Conservation (phyloP, 768 basidiomycete genomes). For the Hygrocybe coccinea region DNA sequence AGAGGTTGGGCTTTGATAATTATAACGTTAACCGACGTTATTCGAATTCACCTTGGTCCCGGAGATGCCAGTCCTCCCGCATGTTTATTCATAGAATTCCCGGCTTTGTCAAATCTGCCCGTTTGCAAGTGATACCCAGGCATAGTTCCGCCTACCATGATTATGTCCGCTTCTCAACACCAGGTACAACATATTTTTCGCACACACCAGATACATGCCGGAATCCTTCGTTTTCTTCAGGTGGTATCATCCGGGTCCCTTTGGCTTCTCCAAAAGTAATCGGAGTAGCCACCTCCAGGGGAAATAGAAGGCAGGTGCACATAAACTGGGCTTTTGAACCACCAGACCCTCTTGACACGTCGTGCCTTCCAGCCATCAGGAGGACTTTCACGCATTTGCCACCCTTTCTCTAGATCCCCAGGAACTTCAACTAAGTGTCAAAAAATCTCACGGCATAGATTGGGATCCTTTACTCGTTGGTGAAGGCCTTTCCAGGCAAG, state of each 20-base stretch:
- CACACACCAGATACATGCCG: neutral
- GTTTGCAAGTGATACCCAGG: neutral
- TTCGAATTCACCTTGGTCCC: neutral
- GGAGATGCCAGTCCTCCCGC: neutral
- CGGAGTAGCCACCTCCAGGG: constrained; percentile 70
- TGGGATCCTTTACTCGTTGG: constrained; percentile 64
- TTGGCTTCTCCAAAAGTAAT: constrained; percentile 73
- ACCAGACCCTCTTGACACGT: neutral
- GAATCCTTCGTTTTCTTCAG: constrained; percentile 29
- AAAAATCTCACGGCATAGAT: constrained; percentile 55
- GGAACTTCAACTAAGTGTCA: constrained; percentile 63
- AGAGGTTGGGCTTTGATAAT: too few species aligned
- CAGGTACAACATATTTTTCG: constrained; percentile 21
- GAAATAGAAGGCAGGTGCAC: constrained; percentile 56
- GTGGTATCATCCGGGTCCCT: constrained; percentile 63
- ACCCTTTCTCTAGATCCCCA: constrained; percentile 70
- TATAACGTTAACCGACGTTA: too few species aligned
- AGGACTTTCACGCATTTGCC: constrained; percentile 78
- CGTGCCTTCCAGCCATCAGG: constrained; percentile 63
- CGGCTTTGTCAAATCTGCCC: too few species aligned
- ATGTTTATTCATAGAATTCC: neutral
- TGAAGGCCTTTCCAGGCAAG: constrained; percentile 63
- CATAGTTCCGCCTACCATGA: constrained; percentile 49
- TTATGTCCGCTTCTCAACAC: constrained; percentile 55
- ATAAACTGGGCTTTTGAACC: neutral